Conservation (phyloP, 768 basidiomycete genomes). For the Tephrocybe sp. region DNA sequence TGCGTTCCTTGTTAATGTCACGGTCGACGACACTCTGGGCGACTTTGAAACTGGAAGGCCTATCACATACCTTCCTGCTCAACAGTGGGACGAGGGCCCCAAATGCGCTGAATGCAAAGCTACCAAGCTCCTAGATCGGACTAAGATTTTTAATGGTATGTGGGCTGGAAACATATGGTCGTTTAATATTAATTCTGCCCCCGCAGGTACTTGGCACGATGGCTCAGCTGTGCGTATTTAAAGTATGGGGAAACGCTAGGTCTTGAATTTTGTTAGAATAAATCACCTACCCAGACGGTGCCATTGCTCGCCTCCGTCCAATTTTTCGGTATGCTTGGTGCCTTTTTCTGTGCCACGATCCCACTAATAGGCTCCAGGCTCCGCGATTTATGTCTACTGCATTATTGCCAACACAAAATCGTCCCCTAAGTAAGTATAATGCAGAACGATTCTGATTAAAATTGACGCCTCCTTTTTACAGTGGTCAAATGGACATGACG, state of each 20-base stretch:
- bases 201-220: conserved; percentile 34
- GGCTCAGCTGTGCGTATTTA: conserved; percentile 18
- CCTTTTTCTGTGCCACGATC: not conserved
- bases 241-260: too few relatives aligned
- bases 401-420: conserved; percentile 25
- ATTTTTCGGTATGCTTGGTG: conserved; percentile 33
- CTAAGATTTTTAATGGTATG: conserved; percentile 13
- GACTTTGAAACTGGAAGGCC: conserved; percentile 26
- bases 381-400: conserved; percentile 44
- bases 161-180: not conserved
- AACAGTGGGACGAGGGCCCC: conserved; percentile 30
- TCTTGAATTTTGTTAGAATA: conserved; percentile 12
- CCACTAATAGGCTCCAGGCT: conserved; percentile 25
- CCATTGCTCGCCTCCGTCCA: conserved; percentile 23
- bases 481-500: conserved; percentile 32
- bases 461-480: conserved; percentile 2
- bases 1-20: conserved; percentile 29
- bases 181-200: not conserved
- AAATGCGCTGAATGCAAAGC: conserved; percentile 26
- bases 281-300: conserved; percentile 12
- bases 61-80: conserved; percentile 30
- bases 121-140: conserved; percentile 16
- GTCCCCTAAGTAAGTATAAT: conserved; percentile 17
- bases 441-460: not conserved
- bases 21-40: conserved; percentile 39